Evolutionary conservation across 106 monocot genomes (phyloP).

Genomic region (Hemerocallis citrina): DNA sequence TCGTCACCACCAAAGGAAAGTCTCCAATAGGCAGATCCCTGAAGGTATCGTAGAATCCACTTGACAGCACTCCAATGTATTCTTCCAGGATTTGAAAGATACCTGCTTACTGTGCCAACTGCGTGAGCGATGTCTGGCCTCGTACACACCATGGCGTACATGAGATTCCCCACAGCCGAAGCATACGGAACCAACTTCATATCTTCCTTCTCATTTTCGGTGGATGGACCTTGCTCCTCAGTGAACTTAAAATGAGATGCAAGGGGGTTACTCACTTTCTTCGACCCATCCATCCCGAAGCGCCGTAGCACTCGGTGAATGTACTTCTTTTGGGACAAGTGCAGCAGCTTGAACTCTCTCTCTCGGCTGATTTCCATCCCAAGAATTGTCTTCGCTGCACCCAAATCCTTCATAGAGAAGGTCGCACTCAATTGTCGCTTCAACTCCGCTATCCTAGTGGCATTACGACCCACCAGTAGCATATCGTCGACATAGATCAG

Average conservation of each 20-base stretch:
- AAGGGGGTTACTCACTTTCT: neutral
- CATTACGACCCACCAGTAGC: neutral
- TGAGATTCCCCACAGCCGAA: neutral
- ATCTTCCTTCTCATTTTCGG: neutral
- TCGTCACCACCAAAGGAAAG: neutral
- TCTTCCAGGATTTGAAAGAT: constrained; percentile 9
- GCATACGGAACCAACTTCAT: constrained; percentile 7
- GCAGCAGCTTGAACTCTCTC: neutral
- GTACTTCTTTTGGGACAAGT: constrained; percentile 3
- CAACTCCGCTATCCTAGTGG: neutral
- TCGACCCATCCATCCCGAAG: constrained; percentile 4
- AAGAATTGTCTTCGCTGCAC: neutral
- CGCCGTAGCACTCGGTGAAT: neutral
- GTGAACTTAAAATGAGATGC: constrained; percentile 1
- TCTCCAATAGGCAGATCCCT: neutral
- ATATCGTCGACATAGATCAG: constrained; percentile 15
- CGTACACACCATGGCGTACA: constrained; percentile 22
- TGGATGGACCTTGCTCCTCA: neutral
- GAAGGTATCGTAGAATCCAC: constrained; percentile 11
- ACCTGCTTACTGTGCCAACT: constrained; percentile 3
- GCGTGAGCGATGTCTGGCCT: constrained; percentile 8
- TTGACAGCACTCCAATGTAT: constrained; percentile 8
- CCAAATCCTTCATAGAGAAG: neutral
- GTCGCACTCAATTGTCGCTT: neutral
- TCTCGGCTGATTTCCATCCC: too few relatives aligned